Evolutionary conservation across 1,284 basidiomycete genomes (phyloP).

Genomic region (Microbotryum intermedium): DNA sequence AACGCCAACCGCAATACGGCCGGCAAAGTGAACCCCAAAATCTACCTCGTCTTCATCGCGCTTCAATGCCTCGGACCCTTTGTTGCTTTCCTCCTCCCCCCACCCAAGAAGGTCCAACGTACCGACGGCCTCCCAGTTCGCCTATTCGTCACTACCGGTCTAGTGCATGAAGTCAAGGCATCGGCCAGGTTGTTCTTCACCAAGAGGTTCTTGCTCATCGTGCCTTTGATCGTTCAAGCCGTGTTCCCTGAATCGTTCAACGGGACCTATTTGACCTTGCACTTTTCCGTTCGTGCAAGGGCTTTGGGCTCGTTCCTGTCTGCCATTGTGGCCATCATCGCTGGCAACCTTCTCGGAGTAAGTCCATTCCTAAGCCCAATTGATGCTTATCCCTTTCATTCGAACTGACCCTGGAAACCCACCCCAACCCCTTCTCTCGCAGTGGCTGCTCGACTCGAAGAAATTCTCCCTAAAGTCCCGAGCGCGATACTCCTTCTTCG

Average conservation of each 20-base stretch:
- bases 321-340: constrained; percentile 15
- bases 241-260: constrained; percentile 23
- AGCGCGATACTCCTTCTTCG: not conserved
- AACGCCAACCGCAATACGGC: constrained; percentile 34
- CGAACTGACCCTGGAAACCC: not conserved
- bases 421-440: not conserved
- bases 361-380: not conserved
- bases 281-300: constrained; percentile 19
- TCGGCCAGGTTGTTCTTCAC: constrained; percentile 31
- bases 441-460: constrained; percentile 1
- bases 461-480: constrained; percentile 10
- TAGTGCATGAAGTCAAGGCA: constrained; percentile 28
- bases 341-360: constrained; percentile 14
- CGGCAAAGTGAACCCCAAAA: constrained; percentile 36
- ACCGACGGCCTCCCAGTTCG: constrained; percentile 15
- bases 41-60: constrained; percentile 41
- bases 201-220: constrained; percentile 31
- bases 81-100: constrained; percentile 16
- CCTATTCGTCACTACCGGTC: constrained; percentile 28
- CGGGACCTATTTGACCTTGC: constrained; percentile 13
- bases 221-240: constrained; percentile 20
- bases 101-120: constrained; percentile 21
- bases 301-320: constrained; percentile 19
- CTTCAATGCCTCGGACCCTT: constrained; percentile 32
- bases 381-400: too few species aligned